These are phyloP conservation scores for Fusarium denticulatum DNA, from an alignment of 2,329 filamentous ascomycete species.

Conservation along the genomic window DNA sequence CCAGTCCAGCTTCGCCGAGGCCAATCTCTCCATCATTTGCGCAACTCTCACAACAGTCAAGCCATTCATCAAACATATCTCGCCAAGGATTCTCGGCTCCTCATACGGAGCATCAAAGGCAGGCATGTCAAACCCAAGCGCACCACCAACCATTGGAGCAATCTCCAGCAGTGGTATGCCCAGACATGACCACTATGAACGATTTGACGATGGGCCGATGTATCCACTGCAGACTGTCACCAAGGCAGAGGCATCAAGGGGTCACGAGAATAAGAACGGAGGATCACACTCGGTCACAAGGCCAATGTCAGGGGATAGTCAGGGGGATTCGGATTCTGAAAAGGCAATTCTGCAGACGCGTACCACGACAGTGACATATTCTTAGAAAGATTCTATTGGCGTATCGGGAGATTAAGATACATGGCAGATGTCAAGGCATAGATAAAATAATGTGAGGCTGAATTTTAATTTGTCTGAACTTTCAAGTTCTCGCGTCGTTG, in stretches of 20 bases:
- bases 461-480: background rate
- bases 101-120: background rate
- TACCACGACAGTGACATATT: slow-evolving; percentile 4
- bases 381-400: background rate
- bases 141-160: slow-evolving; percentile 15
- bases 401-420: background rate
- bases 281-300: background rate
- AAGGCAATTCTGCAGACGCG: slow-evolving; percentile 21
- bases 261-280: background rate
- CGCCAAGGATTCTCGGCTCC: slow-evolving; percentile 12
- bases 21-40: slow-evolving; percentile 31
- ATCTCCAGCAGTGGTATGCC: background rate
- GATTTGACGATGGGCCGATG: slow-evolving; percentile 7
- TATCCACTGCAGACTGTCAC: slow-evolving; percentile 14
- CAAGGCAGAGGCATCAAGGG: background rate
- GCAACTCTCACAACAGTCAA: slow-evolving; percentile 22
- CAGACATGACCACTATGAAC: slow-evolving; percentile 9
- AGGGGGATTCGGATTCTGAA: slow-evolving; percentile 13
- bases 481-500: background rate
- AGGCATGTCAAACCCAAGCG: slow-evolving; percentile 14
- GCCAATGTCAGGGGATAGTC: background rate
- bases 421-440: background rate
- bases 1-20: slow-evolving; percentile 10
- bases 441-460: background rate
- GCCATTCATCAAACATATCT: slow-evolving; percentile 26